Evolutionary conservation across 2,329 filamentous ascomycete species (phyloP).

Genomic region (Fusarium redolens): DNA sequence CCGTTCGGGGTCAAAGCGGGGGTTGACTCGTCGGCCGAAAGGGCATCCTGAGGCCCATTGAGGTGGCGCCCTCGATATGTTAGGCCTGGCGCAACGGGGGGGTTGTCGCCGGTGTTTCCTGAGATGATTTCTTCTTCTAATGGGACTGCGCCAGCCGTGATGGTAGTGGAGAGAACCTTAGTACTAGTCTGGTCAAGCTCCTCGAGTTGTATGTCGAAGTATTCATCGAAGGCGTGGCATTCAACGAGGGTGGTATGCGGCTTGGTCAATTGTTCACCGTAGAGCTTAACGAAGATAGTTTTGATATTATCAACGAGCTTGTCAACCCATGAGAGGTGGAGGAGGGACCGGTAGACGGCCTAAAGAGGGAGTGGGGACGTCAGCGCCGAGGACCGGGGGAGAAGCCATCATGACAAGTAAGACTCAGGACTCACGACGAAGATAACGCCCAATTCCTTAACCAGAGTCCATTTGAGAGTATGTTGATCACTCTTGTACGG

Average conservation of each 20-base stretch:
- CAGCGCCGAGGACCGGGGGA: constrained; percentile 38
- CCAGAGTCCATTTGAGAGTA: constrained; percentile 91
- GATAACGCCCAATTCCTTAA: constrained; percentile 92
- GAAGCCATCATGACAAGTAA: constrained; percentile 36
- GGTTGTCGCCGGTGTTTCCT: constrained; percentile 40
- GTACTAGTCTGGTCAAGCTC: constrained; percentile 75
- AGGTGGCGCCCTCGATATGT: constrained; percentile 54
- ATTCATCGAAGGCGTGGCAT: constrained; percentile 85
- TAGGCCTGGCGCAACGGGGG: constrained; percentile 51
- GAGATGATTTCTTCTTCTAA: constrained; percentile 51
- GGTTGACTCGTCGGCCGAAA: constrained; percentile 73
- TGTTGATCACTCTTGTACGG: constrained; percentile 92
- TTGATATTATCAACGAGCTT: constrained; percentile 95
- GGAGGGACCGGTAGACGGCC: constrained; percentile 96
- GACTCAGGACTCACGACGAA: constrained; percentile 76
- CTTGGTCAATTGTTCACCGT: constrained; percentile 86
- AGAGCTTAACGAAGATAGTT: constrained; percentile 90
- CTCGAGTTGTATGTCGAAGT: constrained; percentile 92
- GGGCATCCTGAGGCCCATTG: constrained; percentile 51
- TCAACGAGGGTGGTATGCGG: constrained; percentile 81
- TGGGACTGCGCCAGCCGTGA: constrained; percentile 44
- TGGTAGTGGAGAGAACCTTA: constrained; percentile 43
- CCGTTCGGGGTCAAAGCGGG: constrained; percentile 77
- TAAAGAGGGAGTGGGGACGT: constrained; percentile 53
- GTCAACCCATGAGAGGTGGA: constrained; percentile 97